Conservation (phyloP, 495 filamentous ascomycete species). For the Penicillium roqueforti region DNA sequence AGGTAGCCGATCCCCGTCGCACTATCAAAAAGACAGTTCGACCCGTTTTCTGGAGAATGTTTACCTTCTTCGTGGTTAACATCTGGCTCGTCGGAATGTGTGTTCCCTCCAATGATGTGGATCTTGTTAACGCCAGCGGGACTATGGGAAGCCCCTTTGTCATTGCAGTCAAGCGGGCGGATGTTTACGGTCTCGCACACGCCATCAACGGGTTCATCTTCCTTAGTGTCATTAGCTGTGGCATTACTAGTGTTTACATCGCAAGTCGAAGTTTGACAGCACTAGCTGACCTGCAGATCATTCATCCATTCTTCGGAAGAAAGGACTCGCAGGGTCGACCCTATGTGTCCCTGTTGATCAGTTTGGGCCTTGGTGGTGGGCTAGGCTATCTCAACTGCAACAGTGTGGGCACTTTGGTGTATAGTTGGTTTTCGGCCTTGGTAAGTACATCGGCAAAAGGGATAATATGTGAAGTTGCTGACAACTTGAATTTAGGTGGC, state of each 20-base stretch:
- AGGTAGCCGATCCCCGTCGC: constrained; percentile 21
- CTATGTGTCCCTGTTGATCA: constrained; percentile 21
- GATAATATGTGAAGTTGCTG: not conserved
- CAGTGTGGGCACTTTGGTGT: constrained; percentile 21
- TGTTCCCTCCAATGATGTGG: constrained; percentile 21
- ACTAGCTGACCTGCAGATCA: constrained; percentile 20
- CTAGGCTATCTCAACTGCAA: constrained; percentile 27
- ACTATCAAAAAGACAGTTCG: constrained; percentile 28
- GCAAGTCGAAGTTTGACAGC: constrained; percentile 29
- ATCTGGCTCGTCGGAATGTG: constrained; percentile 34
- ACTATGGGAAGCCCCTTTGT: constrained; percentile 29
- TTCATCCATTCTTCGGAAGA: constrained; percentile 27
- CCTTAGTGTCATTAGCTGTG: constrained; percentile 28
- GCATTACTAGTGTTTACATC: constrained; percentile 28
- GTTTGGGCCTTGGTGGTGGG: constrained; percentile 22
- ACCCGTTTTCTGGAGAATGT: constrained; percentile 33
- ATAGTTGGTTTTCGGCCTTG: constrained; percentile 28
- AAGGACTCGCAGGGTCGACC: constrained; percentile 26
- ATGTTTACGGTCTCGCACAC: constrained; percentile 25
- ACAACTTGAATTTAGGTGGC: constrained; percentile 15
- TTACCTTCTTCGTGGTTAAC: constrained; percentile 30
- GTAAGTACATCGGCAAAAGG: constrained; percentile 6
- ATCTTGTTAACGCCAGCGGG: constrained; percentile 22
- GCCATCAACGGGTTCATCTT: constrained; percentile 31
- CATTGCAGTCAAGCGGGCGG: constrained; percentile 25